Base-by-base conservation (phyloP, 495 filamentous ascomycete genomes). In the Aspergillus nanangensis region DNA sequence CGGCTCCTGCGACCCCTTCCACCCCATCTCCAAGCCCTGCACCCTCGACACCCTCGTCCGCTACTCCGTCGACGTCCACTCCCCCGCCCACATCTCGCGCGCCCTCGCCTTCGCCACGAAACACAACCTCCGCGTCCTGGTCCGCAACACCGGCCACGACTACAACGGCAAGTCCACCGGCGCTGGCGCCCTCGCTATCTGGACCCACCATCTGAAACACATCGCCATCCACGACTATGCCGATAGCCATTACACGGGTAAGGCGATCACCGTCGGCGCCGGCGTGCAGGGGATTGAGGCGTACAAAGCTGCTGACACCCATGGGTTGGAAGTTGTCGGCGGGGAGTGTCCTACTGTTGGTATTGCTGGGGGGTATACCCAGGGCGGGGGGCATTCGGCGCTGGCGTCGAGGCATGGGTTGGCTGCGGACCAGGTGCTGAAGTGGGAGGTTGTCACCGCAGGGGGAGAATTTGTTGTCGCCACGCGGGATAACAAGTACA, bases 101-200 rank as follows among this genome's bases (percentile, higher is more conserved):
- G 50, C 61, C 1, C 38, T 81, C 31, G 61, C 67, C 21, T 83
- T 76, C 41, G 77, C 77, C 0, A 61, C 64, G 0, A 39, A 72
- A 25, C 67, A 79, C 44, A 80, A 79, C 46, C 67, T 87, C 27
- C 75, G 81, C 17, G 48, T 86, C 5, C 62, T 86, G 24, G 64
- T 85, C 33, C 80, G 79, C 17, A 85, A 84, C 57, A 86, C 82
- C 0, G 83, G 82, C 4, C 63, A 70, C 47, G 67, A 77, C 34
- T 82, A 81, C 52, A 54, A 61, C 25, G 80, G 76, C 20, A 78
- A 76, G 55, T 75, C 75, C 2, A 79, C 73, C 0, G 81, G 81
- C 3, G 66, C 65, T 8, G 80, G 80, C 3, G 65, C 73, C 10
- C 58, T 86, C 1, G 60, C 55, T 11, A 44, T 70, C 23, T 86